These are phyloP conservation scores for Herpetospermum pedunculosum DNA, from an alignment of 306 rosid species.

Conservation along the genomic window DNA sequence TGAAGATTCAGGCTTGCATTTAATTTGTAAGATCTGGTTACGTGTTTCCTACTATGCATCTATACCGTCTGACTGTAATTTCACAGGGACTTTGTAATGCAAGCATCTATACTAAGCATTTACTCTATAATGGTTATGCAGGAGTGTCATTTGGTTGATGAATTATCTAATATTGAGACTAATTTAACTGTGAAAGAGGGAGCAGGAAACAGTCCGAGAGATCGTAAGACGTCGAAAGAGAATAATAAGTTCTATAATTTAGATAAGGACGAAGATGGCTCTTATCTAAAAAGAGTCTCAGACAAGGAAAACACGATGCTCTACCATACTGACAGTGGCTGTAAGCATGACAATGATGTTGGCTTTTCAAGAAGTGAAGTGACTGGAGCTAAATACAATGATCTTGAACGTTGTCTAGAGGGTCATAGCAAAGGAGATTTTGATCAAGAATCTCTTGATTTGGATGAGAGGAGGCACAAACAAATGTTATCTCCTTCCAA, in stretches of 20 bases:
- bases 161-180: not conserved
- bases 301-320: not conserved
- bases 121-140: conserved; percentile 12
- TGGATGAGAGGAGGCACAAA: conserved; percentile 24
- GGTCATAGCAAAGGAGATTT: conserved; percentile 31
- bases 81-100: not conserved
- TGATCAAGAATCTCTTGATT: conserved; percentile 24
- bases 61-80: conserved; percentile 6
- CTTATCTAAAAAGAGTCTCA: not conserved
- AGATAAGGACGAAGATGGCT: conserved; percentile 18
- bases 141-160: conserved; percentile 12
- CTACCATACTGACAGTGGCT: not conserved
- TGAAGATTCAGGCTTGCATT: conserved; percentile 90
- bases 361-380: conserved; percentile 23
- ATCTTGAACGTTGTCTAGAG: conserved; percentile 17
- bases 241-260: conserved; percentile 16
- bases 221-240: conserved; percentile 13
- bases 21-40: conserved; percentile 98
- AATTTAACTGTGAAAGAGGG: conserved; percentile 6
- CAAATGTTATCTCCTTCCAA: conserved; percentile 24
- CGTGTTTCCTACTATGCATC: conserved; percentile 27
- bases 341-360: conserved; percentile 15
- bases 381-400: conserved; percentile 16
- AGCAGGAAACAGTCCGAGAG: conserved; percentile 12
- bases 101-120: conserved; percentile 14